Evolutionary conservation across 1,139 yeast genomes (phyloP).

Genomic region (Kluyveromyces marxianus): DNA sequence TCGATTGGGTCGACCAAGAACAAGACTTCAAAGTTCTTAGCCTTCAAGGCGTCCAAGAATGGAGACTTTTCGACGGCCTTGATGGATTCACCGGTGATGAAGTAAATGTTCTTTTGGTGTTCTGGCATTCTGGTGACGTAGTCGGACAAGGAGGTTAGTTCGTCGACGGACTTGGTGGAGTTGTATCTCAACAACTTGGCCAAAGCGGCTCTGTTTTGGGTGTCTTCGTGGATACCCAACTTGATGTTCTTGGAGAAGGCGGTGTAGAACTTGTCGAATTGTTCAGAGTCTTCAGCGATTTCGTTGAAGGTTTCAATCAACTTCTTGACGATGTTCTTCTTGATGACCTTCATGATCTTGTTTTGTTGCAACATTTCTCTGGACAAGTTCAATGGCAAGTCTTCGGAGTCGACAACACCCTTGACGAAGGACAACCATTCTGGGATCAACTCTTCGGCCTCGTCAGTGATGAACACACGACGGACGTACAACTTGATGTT

Average conservation of each 20-base stretch:
- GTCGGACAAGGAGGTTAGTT: constrained; percentile 89
- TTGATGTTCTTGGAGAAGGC: constrained; percentile 98
- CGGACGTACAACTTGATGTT: constrained; percentile 98
- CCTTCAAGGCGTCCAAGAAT: constrained; percentile 97
- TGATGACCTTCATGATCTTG: constrained; percentile 98
- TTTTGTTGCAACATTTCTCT: constrained; percentile 99
- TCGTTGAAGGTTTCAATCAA: constrained; percentile 97
- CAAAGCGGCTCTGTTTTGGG: constrained; percentile 92
- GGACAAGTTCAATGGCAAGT: constrained; percentile 98
- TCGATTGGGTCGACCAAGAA: constrained; percentile 99
- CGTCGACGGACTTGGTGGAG: constrained; percentile 94
- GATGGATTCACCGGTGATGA: constrained; percentile 97
- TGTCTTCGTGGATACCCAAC: constrained; percentile 98
- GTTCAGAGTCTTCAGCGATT: constrained; percentile 98
- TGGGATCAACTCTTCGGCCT: constrained; percentile 98
- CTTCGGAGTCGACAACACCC: constrained; percentile 99
- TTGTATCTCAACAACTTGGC: constrained; percentile 95
- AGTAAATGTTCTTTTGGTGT: constrained; percentile 99
- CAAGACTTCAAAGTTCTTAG: constrained; percentile 96
- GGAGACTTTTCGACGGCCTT: constrained; percentile 99
- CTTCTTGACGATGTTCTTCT: constrained; percentile 98
- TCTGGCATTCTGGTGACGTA: constrained; percentile 99
- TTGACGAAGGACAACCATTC: constrained; percentile 97
- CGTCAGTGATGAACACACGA: constrained; percentile 99
- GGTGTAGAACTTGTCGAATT: constrained; percentile 95